phyloP scores from a whole-genome alignment of 129 eudicot species.

The Scalesia atractyloides region DNA sequence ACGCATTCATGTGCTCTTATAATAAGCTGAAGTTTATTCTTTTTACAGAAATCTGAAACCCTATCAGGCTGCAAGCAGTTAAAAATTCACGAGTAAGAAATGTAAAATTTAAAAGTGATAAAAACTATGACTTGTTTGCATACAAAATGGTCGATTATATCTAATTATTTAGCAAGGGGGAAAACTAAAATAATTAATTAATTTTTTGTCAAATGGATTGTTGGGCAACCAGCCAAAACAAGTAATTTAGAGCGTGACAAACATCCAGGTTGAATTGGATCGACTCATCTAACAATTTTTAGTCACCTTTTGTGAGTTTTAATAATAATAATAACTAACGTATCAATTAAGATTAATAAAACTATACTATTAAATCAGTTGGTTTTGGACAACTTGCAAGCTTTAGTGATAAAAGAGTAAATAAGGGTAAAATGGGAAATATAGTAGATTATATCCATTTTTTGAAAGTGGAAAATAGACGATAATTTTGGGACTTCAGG shows the following conservation, averaged over 20 bases:
- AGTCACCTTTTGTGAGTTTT: too few relatives aligned
- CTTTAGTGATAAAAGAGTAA: neutral
- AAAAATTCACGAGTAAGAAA: neutral
- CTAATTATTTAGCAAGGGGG: neutral
- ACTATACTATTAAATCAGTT: neutral
- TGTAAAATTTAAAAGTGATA: neutral
- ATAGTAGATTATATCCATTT: conserved; percentile 1
- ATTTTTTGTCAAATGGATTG: neutral
- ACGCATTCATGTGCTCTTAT: conserved; percentile 99
- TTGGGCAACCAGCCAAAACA: too few relatives aligned
- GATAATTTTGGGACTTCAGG: neutral
- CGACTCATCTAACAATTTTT: too few relatives aligned
- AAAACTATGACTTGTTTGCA: neutral
- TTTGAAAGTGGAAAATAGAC: neutral
- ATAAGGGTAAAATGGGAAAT: neutral
- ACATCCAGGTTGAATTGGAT: too few relatives aligned
- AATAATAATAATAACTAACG: too few relatives aligned
- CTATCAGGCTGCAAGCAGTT: conserved; percentile 87
- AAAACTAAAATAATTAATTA: too few relatives aligned
- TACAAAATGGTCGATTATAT: neutral
- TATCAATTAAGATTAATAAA: too few relatives aligned
- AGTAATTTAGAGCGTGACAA: too few relatives aligned
- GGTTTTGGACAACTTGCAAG: neutral
- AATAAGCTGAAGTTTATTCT: conserved; percentile 85
- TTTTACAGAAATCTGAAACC: conserved; percentile 89